Base-by-base conservation (phyloP, 2,329 filamentous ascomycete species). In the Ceratocystis harringtonii region DNA sequence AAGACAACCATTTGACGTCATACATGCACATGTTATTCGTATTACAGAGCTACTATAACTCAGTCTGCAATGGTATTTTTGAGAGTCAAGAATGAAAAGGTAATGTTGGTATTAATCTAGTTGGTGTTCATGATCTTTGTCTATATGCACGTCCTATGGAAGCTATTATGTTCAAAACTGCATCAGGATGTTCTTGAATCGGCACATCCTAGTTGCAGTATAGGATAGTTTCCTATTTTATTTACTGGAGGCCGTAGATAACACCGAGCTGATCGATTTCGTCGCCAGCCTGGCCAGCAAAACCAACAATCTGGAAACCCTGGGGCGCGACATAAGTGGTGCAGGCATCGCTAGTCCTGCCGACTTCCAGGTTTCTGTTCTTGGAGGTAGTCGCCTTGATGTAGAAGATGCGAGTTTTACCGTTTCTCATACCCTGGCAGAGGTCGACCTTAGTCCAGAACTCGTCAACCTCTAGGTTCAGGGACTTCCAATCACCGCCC, bases 221-320 rank as follows among this genome's bases (percentile, higher is more conserved):
- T 4, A 41, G 10, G 36, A 41, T 41, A 41, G 25, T 6, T 19
- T 32, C 22, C 6, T 12, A 1, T 12, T 10, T 22, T 5, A 22
- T 60, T 65, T 73, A 78, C 70, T 75, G 73, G 17, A 75, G 75
- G 19, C 75, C 77, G 68, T 78, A 80, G 32, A 79, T 71, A 67
- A 81, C 78, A 0, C 72, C 81, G 45, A 84, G 70, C 71, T 79
- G 78, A 71, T 84, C 82, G 57, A 85, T 70, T 72, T 84, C 81
- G 66, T 82, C 79, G 0, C 80, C 82, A 67, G 70, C 73, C 70
- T 80, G 77, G 17, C 81, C 80, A 64, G 78, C 70, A 69, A 78
- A 82, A 2, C 81, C 81, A n/a, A 80, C 77, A 70, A 83, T 78
- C 63, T 77, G 76, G 75, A 77, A 82, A 2, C 79, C 80, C 1